A percentile compares a stretch with the other conserved stretches of the same genome.
phyloP scores from a whole-genome alignment of 495 filamentous ascomycete genomes.

The Wilcoxina mikolae region DNA sequence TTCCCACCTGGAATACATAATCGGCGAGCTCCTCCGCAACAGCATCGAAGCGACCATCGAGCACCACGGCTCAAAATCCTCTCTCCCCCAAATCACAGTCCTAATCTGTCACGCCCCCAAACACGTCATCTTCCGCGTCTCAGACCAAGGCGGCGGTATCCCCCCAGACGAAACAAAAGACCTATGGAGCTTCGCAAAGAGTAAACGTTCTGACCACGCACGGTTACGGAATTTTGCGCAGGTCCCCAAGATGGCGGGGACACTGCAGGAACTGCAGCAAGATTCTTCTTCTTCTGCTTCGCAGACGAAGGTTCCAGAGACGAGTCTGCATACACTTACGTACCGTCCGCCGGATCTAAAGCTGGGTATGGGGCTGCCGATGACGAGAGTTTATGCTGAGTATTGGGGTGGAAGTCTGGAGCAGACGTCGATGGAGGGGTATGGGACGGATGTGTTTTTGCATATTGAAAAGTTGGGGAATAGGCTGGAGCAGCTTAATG shows the following conservation, averaged over 20 bases:
- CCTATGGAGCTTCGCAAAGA: constrained; percentile 93
- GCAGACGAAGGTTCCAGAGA: neutral
- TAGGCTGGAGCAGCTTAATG: constrained; percentile 84
- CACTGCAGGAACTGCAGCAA: constrained; percentile 65
- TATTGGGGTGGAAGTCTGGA: constrained; percentile 95
- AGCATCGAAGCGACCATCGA: constrained; percentile 85
- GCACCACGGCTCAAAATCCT: constrained; percentile 35
- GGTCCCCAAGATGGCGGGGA: constrained; percentile 88
- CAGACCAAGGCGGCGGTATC: constrained; percentile 88
- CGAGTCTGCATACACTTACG: constrained; percentile 60
- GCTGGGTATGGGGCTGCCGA: constrained; percentile 83
- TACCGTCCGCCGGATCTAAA: constrained; percentile 73
- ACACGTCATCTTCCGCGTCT: constrained; percentile 92
- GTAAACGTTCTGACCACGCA: constrained; percentile 48
- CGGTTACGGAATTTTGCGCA: constrained; percentile 66
- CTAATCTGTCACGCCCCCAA: constrained; percentile 87
- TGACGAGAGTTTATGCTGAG: constrained; percentile 91
- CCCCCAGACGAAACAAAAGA: constrained; percentile 70
- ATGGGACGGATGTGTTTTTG: constrained; percentile 93
- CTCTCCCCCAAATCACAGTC: constrained; percentile 66
- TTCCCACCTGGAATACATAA: constrained; percentile 90
- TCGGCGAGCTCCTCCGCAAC: constrained; percentile 89
- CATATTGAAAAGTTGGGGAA: constrained; percentile 96
- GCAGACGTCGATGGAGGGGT: constrained; percentile 85
- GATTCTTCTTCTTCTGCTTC: too few relatives aligned